Base-by-base conservation (phyloP, 1,284 basidiomycete genomes). In the Rhizopogon hawkerae region DNA sequence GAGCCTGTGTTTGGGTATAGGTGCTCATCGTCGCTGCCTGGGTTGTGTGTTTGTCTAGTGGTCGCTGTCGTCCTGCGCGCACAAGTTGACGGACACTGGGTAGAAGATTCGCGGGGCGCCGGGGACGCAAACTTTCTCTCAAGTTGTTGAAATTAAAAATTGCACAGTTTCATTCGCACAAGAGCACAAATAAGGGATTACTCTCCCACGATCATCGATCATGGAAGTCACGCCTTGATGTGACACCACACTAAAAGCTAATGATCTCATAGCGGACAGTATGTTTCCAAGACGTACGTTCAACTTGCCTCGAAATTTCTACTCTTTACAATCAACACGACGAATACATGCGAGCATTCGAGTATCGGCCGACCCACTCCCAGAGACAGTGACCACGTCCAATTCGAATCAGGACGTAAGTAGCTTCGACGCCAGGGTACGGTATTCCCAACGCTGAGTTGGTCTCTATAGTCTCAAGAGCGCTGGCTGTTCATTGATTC, bases 401-500 rank as follows among this genome's bases (percentile, higher is more conserved):
- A 31, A 31, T 21, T 43, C 21, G 18, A 18, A 33, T 8, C 29
- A 16, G 29, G 11, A 21, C 8, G 41, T 33, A 9, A 43, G 41
- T 43, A 29, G 8, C 41, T 33, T 43, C 16, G 16, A 21, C 10
- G 18, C 16, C 29, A 21, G 29, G 16, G 16, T 16, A 16, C 16
- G 16, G 4, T 18, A 18, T 43, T 31, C 13, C 8, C 8, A 9
- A 18, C 6, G 18, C 29, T 21, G 13, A 43, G 31, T 33, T 9
- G 13, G 9, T 26, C 14, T 49, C 26, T 24, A 13, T 21, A 16
- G 13, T 35, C 42, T 13, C 59, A 61, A 46, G 62, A 74, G 47
- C 77, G 67, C 2, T 73, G 70, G 66, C 58, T 81, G 5, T 82
- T 75, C 57, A 62, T 82, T 38, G 77, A 79, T 55, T 75, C 77